phyloP scores from a whole-genome alignment of 306 rosid genomes.

The Astragalus glycyphyllos region DNA sequence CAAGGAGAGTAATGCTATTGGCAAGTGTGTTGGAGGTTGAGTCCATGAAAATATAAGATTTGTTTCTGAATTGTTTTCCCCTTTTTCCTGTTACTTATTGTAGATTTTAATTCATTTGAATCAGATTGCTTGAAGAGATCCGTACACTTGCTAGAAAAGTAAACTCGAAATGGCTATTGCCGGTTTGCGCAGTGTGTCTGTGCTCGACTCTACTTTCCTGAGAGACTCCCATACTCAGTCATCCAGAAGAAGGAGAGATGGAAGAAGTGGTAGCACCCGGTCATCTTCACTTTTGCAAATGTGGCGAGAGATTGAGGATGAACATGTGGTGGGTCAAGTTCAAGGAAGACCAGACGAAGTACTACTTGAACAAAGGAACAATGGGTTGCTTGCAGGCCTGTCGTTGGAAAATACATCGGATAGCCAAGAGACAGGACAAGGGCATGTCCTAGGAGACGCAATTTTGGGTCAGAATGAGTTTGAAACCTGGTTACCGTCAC shows the following conservation, averaged over 20 bases:
- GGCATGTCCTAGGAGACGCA: slow-evolving; percentile 52
- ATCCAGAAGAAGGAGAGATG: slow-evolving; percentile 63
- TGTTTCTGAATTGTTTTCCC: slow-evolving; percentile 50
- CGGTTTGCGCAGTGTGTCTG: slow-evolving; percentile 80
- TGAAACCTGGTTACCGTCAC: slow-evolving; percentile 71
- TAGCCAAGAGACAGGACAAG: slow-evolving; percentile 49
- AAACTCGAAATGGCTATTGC: slow-evolving; percentile 85
- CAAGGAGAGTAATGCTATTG: slow-evolving; percentile 22
- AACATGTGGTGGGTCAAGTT: slow-evolving; percentile 66
- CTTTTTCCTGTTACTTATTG: slow-evolving; percentile 44
- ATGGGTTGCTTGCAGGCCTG: slow-evolving; percentile 49
- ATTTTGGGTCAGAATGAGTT: slow-evolving; percentile 64
- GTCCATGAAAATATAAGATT: slow-evolving; percentile 43
- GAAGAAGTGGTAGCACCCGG: slow-evolving; percentile 64
- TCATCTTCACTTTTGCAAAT: slow-evolving; percentile 74
- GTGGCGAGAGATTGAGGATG: slow-evolving; percentile 96
- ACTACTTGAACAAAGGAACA: slow-evolving; percentile 57
- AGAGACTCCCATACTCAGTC: slow-evolving; percentile 79
- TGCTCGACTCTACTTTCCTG: slow-evolving; percentile 76
- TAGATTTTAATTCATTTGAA: slow-evolving; percentile 54
- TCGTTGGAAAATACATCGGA: slow-evolving; percentile 44
- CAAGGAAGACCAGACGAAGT: slow-evolving; percentile 64
- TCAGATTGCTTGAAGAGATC: slow-evolving; percentile 56
- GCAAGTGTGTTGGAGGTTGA: slow-evolving; percentile 37
- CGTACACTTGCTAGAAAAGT: slow-evolving; percentile 36